Evolutionary conservation across 177 flowering plant species (phyloP), one percentile per base, ranked within the genome.

Genomic region (Telopea speciosissima): DNA sequence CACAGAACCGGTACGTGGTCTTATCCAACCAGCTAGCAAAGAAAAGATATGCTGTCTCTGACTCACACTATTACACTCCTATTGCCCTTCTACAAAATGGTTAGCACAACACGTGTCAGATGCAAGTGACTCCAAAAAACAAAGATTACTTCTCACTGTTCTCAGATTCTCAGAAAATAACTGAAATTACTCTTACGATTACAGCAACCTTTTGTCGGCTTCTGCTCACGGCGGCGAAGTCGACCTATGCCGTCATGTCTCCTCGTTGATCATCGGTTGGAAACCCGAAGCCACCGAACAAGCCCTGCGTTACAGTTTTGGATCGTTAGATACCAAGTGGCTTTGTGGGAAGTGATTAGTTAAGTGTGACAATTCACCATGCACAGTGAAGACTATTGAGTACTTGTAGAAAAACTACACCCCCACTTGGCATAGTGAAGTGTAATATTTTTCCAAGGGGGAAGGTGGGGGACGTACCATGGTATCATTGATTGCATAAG

Each of bases 401-500:
- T n/a, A n/a, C n/a, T n/a, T n/a, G n/a, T n/a, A n/a, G n/a, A n/a
- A n/a, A n/a, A n/a, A n/a, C n/a, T n/a, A n/a, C n/a, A n/a, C n/a
- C n/a, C n/a, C n/a, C n/a, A n/a, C n/a, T n/a, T n/a, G n/a, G n/a
- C n/a, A n/a, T n/a, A n/a, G n/a, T n/a, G n/a, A n/a, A n/a, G n/a
- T n/a, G n/a, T n/a, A n/a, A n/a, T n/a, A n/a, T n/a, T n/a, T n/a
- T n/a, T n/a, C n/a, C n/a, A n/a, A n/a, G n/a, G n/a, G n/a, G n/a
- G 49, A 62, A 45, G 13, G 22, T 1, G 13, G 61, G 63, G 17
- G 63, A 66, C 87, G 66, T 87, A 94, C 99, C 92, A 83, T 78
- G 59, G 86, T 83, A 61, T 94, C 99, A 54, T 90, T 92, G 82
- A 89, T 84, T 73, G 95, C 97, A 86, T 79, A 86, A 74, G 88